Evolutionary conservation across 306 rosid species (phyloP).

Genomic region (Pueraria montana): DNA sequence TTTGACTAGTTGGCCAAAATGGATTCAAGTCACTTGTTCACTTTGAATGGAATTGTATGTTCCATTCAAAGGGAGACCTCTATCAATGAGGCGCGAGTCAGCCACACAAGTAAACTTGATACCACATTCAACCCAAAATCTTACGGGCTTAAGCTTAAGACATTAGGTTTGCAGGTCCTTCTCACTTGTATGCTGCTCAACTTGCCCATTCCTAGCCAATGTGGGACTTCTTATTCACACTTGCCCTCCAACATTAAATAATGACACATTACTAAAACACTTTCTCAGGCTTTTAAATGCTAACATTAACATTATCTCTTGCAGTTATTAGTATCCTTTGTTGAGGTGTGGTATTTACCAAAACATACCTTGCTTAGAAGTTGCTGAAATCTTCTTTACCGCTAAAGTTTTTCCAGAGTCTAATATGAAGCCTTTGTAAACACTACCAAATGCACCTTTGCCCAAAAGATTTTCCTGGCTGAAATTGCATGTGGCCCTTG

Average conservation of each 20-base stretch:
- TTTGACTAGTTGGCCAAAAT: not conserved
- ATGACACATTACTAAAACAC: not conserved
- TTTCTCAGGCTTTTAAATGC: not conserved
- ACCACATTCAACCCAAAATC: too few species aligned
- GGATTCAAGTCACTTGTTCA: not conserved
- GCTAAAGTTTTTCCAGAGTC: slow-evolving; percentile 56
- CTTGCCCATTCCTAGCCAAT: not conserved
- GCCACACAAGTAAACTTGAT: too few species aligned
- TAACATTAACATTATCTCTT: not conserved
- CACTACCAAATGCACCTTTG: slow-evolving; percentile 68
- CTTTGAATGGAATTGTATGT: not conserved
- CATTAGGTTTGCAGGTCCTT: not conserved
- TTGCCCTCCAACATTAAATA: not conserved
- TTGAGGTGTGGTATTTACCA: not conserved
- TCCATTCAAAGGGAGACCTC: not conserved
- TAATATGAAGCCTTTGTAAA: slow-evolving; percentile 58
- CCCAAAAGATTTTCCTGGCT: slow-evolving; percentile 64
- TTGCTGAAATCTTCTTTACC: slow-evolving; percentile 65
- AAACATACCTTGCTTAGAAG: slow-evolving; percentile 66
- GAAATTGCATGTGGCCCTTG: slow-evolving; percentile 59
- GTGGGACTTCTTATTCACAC: not conserved
- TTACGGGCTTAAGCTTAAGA: not conserved
- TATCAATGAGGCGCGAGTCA: not conserved
- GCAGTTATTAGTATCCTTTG: not conserved
- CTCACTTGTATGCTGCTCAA: not conserved